Evolutionary conservation across 371 early-diverging fungal species (phyloP).

Genomic region (Apophysomyces trapeziformis): DNA sequence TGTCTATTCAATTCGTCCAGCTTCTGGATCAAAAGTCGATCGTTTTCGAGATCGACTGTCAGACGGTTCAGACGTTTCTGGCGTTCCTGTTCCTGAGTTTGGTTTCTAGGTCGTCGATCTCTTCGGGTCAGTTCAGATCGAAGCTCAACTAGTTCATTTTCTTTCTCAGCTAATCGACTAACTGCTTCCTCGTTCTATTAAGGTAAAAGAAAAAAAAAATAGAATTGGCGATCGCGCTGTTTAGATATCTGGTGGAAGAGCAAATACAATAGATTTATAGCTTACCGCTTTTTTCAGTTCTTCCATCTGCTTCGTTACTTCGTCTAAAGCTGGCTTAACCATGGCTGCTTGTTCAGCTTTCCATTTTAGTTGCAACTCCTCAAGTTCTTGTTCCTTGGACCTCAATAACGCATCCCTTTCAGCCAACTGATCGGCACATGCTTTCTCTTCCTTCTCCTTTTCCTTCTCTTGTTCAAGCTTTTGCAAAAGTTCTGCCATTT

Average conservation of each 20-base stretch:
- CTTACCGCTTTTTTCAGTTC: constrained; percentile 46
- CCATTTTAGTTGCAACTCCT: constrained; percentile 38
- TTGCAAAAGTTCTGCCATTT: constrained; percentile 28
- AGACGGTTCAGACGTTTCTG: constrained; percentile 44
- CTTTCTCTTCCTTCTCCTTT: constrained; percentile 18
- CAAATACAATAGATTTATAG: background rate
- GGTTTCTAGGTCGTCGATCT: constrained; percentile 34
- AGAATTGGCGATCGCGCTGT: no score
- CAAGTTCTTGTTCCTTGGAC: constrained; percentile 36
- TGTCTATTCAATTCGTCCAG: constrained; percentile 49
- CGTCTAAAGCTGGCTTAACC: constrained; percentile 44
- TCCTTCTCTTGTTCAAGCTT: constrained; percentile 24
- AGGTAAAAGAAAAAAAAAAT: no score
- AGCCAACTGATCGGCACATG: constrained; percentile 22
- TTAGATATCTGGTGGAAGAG: background rate
- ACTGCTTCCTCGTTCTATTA: constrained; percentile 45
- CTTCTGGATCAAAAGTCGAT: constrained; percentile 44
- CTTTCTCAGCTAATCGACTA: constrained; percentile 43
- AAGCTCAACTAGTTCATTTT: constrained; percentile 43
- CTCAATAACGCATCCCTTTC: constrained; percentile 41
- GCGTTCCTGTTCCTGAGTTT: constrained; percentile 29
- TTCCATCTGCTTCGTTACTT: constrained; percentile 42
- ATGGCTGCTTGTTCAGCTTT: constrained; percentile 40
- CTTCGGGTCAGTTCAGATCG: constrained; percentile 38
- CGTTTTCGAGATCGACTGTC: constrained; percentile 48